Conservation (phyloP, 208 protist genomes). For the Leishmania lainsoni region DNA sequence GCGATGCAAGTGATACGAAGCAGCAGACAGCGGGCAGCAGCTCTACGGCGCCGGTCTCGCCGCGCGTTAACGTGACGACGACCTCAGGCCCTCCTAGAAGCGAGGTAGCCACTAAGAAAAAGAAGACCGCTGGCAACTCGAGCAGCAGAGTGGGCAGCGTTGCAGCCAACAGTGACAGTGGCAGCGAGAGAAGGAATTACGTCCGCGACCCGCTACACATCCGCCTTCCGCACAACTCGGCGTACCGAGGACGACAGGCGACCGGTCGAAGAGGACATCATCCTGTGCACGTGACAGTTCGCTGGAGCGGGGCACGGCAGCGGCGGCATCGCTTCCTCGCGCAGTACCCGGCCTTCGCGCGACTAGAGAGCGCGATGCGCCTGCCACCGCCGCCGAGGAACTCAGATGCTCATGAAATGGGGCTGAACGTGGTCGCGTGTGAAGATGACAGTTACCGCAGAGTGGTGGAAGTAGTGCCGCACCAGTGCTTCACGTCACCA, state of each 20-base stretch:
- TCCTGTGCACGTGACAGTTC: conserved; percentile 21
- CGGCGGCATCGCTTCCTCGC: conserved; percentile 14
- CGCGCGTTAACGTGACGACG: neutral
- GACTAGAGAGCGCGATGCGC: neutral
- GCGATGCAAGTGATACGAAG: neutral
- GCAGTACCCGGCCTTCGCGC: neutral
- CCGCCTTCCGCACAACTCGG: conserved; percentile 11
- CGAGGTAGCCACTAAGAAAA: neutral
- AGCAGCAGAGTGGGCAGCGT: neutral
- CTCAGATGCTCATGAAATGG: neutral
- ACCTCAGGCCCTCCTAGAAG: neutral
- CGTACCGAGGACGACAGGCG: neutral
- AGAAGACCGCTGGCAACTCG: neutral
- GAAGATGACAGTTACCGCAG: neutral
- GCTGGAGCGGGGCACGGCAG: conserved; percentile 27
- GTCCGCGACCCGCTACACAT: conserved; percentile 14
- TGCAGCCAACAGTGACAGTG: neutral
- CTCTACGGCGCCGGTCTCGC: too few species aligned
- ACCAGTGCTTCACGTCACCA: neutral
- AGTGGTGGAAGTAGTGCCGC: neutral
- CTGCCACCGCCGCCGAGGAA: neutral
- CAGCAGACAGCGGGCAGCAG: neutral
- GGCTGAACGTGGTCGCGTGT: neutral
- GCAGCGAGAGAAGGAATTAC: neutral
- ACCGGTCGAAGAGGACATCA: neutral